These are phyloP conservation scores for Metarhizium sp. DNA, from an alignment of 2,329 filamentous ascomycete species.

Conservation along the genomic window DNA sequence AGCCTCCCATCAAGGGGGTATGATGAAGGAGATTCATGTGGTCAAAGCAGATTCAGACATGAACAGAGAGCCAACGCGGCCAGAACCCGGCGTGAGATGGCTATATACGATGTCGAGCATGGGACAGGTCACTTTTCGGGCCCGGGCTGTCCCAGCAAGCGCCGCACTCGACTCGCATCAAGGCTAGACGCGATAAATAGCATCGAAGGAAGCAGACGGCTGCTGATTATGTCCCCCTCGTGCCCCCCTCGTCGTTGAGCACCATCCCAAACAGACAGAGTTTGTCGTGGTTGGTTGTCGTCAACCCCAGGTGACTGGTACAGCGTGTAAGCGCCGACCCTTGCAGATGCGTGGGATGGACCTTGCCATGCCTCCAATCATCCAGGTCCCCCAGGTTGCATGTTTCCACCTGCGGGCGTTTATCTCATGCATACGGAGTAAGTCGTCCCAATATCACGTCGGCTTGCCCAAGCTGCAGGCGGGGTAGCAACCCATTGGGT, in stretches of 20 bases:
- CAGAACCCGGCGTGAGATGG: background rate
- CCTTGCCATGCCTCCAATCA: slow-evolving; percentile 16
- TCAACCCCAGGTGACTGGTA: background rate
- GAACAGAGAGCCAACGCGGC: background rate
- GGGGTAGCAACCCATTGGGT: background rate
- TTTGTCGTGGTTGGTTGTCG: slow-evolving; percentile 1
- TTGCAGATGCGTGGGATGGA: slow-evolving; percentile 1
- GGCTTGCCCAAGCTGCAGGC: background rate
- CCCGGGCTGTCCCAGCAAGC: background rate
- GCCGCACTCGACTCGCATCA: background rate
- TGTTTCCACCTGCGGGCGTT: slow-evolving; percentile 20
- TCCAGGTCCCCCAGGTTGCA: slow-evolving; percentile 15
- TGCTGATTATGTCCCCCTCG: background rate
- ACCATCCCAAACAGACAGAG: background rate
- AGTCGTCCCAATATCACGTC: slow-evolving; percentile 5
- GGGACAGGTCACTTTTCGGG: background rate
- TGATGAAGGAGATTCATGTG: background rate
- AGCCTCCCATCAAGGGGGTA: background rate
- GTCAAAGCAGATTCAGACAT: background rate
- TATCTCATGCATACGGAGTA: slow-evolving; percentile 14
- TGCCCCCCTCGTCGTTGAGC: background rate
- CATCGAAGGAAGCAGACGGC: background rate
- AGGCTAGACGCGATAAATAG: background rate
- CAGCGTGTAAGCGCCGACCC: slow-evolving; percentile 18
- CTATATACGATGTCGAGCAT: background rate